These are phyloP conservation scores for Beta macrorhiza DNA, from an alignment of 179 eudicot genomes.

Conservation along the genomic window DNA sequence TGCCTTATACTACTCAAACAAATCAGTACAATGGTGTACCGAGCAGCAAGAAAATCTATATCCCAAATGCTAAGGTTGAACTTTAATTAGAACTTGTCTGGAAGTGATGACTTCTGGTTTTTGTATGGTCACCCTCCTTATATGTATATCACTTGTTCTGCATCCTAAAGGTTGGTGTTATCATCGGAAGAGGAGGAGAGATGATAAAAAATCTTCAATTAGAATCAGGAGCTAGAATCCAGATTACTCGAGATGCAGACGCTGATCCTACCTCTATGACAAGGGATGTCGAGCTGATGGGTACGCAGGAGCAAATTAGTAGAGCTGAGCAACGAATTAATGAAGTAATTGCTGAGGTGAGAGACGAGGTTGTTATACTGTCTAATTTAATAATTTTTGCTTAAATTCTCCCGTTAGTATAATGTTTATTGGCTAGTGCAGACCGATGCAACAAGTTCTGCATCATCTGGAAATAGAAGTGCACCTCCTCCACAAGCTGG, in stretches of 20 bases:
- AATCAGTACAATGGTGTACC: slow-evolving; percentile 36
- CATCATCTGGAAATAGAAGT: slow-evolving; percentile 31
- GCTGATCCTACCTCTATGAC: slow-evolving; percentile 65
- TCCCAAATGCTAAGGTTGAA: slow-evolving; percentile 69
- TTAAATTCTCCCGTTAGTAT: background rate
- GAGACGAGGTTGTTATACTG: background rate
- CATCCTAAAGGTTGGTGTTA: slow-evolving; percentile 64
- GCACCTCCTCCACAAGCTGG: slow-evolving; percentile 46
- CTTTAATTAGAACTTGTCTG: slow-evolving; percentile 1
- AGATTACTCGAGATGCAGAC: slow-evolving; percentile 84
- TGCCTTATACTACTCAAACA: slow-evolving; percentile 39
- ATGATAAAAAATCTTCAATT: slow-evolving; percentile 82
- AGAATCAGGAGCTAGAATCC: slow-evolving; percentile 86
- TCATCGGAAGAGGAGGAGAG: slow-evolving; percentile 82
- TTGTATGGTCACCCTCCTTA: background rate
- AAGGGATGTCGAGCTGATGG: slow-evolving; percentile 77
- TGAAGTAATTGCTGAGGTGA: slow-evolving; percentile 83
- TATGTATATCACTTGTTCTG: background rate
- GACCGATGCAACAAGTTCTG: slow-evolving; percentile 64
- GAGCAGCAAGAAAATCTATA: slow-evolving; percentile 62
- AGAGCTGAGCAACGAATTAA: slow-evolving; percentile 75
- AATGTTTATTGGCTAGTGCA: slow-evolving; percentile 26
- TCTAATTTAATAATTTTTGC: background rate
- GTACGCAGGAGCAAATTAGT: slow-evolving; percentile 70
- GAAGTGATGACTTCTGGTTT: background rate